These are phyloP conservation scores for Trichoderma breve DNA, from an alignment of 2,329 filamentous ascomycete species.

Conservation along the genomic window DNA sequence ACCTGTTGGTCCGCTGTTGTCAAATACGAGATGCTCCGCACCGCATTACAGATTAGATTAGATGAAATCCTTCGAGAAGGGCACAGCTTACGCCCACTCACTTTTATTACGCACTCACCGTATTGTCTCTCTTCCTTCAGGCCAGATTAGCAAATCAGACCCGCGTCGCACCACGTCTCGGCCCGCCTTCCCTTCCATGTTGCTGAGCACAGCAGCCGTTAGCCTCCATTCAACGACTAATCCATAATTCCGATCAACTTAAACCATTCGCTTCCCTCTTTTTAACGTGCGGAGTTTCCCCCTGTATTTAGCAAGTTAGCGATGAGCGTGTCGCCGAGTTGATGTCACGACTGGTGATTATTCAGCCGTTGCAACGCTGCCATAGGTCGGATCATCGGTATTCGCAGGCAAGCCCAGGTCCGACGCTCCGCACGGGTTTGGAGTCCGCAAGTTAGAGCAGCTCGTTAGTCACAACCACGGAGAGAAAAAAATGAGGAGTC, in stretches of 20 bases:
- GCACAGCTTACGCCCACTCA: neutral
- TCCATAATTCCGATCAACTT: neutral
- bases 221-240: neutral
- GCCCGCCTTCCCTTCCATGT: neutral
- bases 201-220: neutral
- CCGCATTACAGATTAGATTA: neutral
- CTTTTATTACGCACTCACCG: neutral
- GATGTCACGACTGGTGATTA: slow-evolving; percentile 13
- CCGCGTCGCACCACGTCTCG: neutral
- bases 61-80: neutral
- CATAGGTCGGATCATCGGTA: slow-evolving; percentile 14
- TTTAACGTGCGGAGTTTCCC: slow-evolving; percentile 10
- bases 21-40: neutral
- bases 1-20: neutral
- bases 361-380: neutral
- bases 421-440: slow-evolving; percentile 11
- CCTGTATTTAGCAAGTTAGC: neutral
- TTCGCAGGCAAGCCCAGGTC: slow-evolving; percentile 4
- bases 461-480: neutral
- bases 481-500: neutral
- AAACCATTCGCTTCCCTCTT: neutral
- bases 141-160: neutral
- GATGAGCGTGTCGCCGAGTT: neutral
- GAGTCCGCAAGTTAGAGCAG: slow-evolving; percentile 2
- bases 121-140: neutral